Percentiles rank a stretch among this genome's conserved stretches.
These are phyloP conservation scores for Kewa caespitosa DNA, from an alignment of 179 eudicot genomes.

Conservation along the genomic window DNA sequence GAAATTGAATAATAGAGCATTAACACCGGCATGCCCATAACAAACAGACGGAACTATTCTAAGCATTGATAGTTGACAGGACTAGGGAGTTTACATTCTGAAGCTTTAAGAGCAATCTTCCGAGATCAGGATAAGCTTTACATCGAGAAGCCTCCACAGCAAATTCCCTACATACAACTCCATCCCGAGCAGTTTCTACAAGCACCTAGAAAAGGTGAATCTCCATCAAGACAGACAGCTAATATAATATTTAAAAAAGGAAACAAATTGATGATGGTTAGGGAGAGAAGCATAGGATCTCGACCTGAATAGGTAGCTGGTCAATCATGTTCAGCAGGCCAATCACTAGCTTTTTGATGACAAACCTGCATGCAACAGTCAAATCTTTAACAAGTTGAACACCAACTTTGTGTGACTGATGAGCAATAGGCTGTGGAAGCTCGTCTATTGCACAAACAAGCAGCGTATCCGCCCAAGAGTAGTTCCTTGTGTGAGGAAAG, in stretches of 20 bases:
- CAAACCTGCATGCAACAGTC: constrained; percentile 77
- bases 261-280: not conserved
- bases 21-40: not conserved
- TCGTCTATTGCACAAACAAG: constrained; percentile 83
- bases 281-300: not conserved
- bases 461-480: constrained; percentile 89
- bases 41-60: constrained; percentile 8
- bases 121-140: constrained; percentile 83
- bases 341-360: constrained; percentile 78
- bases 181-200: constrained; percentile 70
- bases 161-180: constrained; percentile 75
- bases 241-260: not conserved
- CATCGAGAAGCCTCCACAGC: constrained; percentile 79
- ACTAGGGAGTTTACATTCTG: constrained; percentile 59
- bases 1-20: not conserved
- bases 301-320: constrained; percentile 72
- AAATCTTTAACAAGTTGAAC: constrained; percentile 78
- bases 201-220: constrained; percentile 53
- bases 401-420: constrained; percentile 72
- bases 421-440: constrained; percentile 81
- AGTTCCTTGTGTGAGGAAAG: constrained; percentile 74
- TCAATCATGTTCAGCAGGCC: constrained; percentile 77
- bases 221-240: constrained; percentile 17
- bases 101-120: constrained; percentile 85
- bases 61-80: constrained; percentile 1